Conservation (phyloP, 495 filamentous ascomycete genomes). For the Podospora comata region DNA sequence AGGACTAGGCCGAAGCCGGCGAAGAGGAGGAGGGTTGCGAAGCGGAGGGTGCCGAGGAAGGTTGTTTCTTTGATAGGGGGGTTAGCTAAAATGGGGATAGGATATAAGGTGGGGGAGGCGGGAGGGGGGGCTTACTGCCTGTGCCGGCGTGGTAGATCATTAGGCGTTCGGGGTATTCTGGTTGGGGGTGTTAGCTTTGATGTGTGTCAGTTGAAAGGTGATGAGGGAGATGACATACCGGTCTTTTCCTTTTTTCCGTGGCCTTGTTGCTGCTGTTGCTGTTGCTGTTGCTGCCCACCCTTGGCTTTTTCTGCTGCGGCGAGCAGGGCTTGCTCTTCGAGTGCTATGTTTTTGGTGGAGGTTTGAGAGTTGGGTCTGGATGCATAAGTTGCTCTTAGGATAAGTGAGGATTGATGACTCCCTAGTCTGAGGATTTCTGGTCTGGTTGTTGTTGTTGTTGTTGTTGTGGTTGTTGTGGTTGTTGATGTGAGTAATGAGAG, state of each 20-base stretch:
- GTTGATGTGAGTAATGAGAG: neutral
- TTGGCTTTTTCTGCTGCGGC: neutral
- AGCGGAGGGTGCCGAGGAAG: conserved; percentile 64
- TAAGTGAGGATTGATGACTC: neutral
- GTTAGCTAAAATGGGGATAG: neutral
- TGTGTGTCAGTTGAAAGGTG: neutral
- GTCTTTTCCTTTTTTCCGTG: neutral
- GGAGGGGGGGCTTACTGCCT: conserved; percentile 35
- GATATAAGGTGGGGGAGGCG: neutral
- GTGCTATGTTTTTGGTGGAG: neutral
- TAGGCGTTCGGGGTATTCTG: conserved; percentile 54
- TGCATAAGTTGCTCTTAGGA: neutral
- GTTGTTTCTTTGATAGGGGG: conserved; percentile 39
- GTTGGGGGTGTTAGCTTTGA: too few relatives aligned
- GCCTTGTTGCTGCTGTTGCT: neutral
- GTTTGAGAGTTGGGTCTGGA: neutral
- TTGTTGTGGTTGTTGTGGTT: neutral
- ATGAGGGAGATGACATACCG: neutral
- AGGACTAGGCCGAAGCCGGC: conserved; percentile 58
- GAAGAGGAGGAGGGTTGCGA: conserved; percentile 69
- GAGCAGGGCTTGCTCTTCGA: neutral
- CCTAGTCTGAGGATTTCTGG: neutral
- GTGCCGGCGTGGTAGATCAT: conserved; percentile 73
- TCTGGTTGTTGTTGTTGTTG: neutral
- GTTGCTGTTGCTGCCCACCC: neutral